These are phyloP conservation scores for Exsudoporus frostii DNA, from an alignment of 768 basidiomycete genomes.

Conservation along the genomic window DNA sequence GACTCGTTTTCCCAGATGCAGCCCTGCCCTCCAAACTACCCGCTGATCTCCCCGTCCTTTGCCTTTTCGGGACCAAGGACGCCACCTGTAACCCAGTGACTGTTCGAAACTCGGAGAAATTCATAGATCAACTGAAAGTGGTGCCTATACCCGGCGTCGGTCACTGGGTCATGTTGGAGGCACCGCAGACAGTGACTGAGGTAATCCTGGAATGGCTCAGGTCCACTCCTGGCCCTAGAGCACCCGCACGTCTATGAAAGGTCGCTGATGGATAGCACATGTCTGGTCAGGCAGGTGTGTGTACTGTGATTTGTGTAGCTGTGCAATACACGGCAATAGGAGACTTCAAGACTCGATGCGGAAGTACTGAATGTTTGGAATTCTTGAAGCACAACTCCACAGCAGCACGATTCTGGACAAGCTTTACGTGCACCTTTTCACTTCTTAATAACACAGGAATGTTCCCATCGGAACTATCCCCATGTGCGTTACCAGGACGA, in stretches of 20 bases:
- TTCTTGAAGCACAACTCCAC: background rate
- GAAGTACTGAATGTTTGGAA: background rate
- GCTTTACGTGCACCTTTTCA: background rate
- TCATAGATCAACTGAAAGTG: constrained; percentile 49
- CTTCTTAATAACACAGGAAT: background rate
- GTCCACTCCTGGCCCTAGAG: background rate
- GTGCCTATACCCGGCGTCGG: constrained; percentile 53
- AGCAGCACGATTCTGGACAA: too few species aligned
- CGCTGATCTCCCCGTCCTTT: constrained; percentile 54
- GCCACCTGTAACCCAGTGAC: constrained; percentile 40
- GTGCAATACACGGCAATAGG: background rate
- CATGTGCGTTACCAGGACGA: background rate
- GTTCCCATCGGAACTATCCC: background rate
- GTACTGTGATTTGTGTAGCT: background rate
- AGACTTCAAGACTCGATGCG: background rate
- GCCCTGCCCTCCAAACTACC: constrained; percentile 42
- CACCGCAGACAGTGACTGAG: constrained; percentile 51
- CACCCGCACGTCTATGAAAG: constrained; percentile 5
- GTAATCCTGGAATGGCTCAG: constrained; percentile 48
- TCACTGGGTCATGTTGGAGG: constrained; percentile 71
- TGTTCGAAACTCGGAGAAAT: constrained; percentile 45
- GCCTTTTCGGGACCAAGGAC: constrained; percentile 59
- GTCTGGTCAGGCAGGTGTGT: background rate
- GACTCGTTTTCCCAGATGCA: constrained; percentile 34
- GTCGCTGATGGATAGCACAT: background rate